Conservation (phyloP, 1,139 yeast genomes). For the Pichia sp. region DNA sequence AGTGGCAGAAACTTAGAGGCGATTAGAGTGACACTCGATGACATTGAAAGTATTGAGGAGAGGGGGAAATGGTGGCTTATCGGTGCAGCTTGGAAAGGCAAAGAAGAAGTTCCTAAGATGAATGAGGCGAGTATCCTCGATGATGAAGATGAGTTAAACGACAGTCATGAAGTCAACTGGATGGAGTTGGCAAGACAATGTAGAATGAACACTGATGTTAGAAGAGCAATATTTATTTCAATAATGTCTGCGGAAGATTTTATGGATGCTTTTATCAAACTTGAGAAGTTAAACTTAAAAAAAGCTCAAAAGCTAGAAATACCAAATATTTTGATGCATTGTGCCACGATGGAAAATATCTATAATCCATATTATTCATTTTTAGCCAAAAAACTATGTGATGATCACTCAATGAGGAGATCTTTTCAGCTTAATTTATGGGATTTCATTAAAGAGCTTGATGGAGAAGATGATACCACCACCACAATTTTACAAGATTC, state of each 20-base stretch:
- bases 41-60: constrained; percentile 65
- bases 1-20: constrained; percentile 56
- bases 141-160: constrained; percentile 54
- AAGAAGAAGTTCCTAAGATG: constrained; percentile 22
- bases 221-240: constrained; percentile 88
- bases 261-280: constrained; percentile 73
- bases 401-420: constrained; percentile 62
- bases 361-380: constrained; percentile 90
- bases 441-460: constrained; percentile 78
- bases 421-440: constrained; percentile 85
- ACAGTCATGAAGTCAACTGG: constrained; percentile 66
- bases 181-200: constrained; percentile 75
- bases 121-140: constrained; percentile 27
- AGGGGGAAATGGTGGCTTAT: constrained; percentile 98
- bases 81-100: constrained; percentile 93
- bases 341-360: constrained; percentile 73
- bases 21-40: constrained; percentile 74
- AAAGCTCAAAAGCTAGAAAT: constrained; percentile 83
- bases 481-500: constrained; percentile 29
- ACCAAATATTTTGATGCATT: constrained; percentile 77
- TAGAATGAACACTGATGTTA: constrained; percentile 90
- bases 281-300: constrained; percentile 73
- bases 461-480: constrained; percentile 36
- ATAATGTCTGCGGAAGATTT: constrained; percentile 94
- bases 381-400: constrained; percentile 69